Evolutionary conservation across 805 yeast genomes (phyloP), one percentile per base, ranked within the genome.

Genomic region (Kodamaea sagamina): DNA sequence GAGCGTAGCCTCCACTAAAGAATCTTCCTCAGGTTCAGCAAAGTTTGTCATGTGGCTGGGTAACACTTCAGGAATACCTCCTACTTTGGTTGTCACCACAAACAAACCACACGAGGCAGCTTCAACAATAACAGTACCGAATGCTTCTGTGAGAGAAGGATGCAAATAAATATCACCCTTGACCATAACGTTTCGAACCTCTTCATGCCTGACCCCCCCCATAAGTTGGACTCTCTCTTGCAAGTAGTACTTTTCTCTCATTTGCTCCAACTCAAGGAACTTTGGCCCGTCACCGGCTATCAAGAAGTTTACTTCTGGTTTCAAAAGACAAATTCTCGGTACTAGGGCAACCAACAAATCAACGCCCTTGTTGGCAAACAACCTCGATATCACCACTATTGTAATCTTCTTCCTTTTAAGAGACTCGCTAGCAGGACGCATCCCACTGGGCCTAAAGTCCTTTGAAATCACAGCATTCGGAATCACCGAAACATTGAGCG

Each of bases 241-340:
- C 15, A 93, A 67, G 48, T 87, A 81, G 60, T 82, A 77, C 47
- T 80, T 77, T 61, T 93, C 99, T 39, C 96, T 75, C 90, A 90
- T 90, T 61, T 93, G 99, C 61, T 90, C 97, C 42, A 93, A 70
- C 55, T 93, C 98, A 7, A 93, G 79, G 53, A 86, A 89, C 55
- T 88, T 87, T 1, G 99, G 99, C 0, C 99, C 99, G 63, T 89
- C 95, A 9, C 99, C 99, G 3, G 97, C 99, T 36, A 93, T 81
- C 2, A 92, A 62, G 51, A 93, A 90, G 40, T 81, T 78, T 1
- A 90, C 90, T 12, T 79, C 75, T 0, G 78, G 73, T 42, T 81
- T 77, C 11, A 67, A 61, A 5, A 68, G 56, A 58, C 99, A 93
- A 3, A 93, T 81, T 31, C 81, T 68, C 0, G 99, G 99, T 16